Evolutionary conservation across 176 grass and related monocot species (phyloP).

Genomic region (Tuctoria greenei): DNA sequence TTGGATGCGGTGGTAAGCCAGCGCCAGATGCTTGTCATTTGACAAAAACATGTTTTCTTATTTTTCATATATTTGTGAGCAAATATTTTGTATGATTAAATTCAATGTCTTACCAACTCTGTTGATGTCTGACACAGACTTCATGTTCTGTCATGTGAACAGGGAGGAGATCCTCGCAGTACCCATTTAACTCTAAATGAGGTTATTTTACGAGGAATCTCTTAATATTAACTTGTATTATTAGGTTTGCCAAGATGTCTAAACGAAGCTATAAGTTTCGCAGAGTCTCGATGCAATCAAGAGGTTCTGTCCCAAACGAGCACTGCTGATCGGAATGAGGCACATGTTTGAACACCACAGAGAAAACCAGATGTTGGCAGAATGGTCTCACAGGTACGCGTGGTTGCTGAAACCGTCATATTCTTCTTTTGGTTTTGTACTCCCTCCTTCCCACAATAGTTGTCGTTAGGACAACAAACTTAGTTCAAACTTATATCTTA

Average conservation of each 20-base stretch:
- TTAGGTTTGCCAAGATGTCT: not conserved
- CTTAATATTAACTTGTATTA: not conserved
- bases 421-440: not conserved
- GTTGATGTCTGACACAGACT: not conserved
- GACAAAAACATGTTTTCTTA: not conserved
- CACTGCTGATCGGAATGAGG: slow-evolving; percentile 84
- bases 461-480: too few species aligned
- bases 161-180: slow-evolving; percentile 31
- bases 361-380: slow-evolving; percentile 63
- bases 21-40: not conserved
- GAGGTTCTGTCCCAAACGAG: slow-evolving; percentile 74
- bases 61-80: not conserved
- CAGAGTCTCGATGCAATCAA: slow-evolving; percentile 79
- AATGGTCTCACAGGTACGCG: slow-evolving; percentile 59
- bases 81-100: not conserved
- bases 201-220: slow-evolving; percentile 24
- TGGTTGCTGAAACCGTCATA: not conserved
- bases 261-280: slow-evolving; percentile 5
- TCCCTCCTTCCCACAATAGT: too few species aligned
- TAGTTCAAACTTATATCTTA: too few species aligned
- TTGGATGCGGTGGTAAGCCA: slow-evolving; percentile 24
- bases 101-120: not conserved
- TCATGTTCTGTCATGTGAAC: not conserved
- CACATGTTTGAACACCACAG: slow-evolving; percentile 76
- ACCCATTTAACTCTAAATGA: slow-evolving; percentile 35